These are phyloP conservation scores for Torulaspora gathmanii DNA, from an alignment of 805 yeast genomes.

Conservation along the genomic window DNA sequence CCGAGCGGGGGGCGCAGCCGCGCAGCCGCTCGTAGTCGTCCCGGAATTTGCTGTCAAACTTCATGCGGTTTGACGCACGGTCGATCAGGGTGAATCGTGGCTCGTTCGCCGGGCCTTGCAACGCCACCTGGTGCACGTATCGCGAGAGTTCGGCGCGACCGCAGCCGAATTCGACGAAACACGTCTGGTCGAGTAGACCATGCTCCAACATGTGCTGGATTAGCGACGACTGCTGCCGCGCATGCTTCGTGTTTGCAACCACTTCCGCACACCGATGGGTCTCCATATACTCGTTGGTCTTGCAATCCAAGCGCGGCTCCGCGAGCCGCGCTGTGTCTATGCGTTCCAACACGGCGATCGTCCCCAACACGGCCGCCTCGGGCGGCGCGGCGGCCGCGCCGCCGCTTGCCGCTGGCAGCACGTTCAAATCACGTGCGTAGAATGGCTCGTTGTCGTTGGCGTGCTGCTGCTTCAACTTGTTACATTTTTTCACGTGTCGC, in stretches of 20 bases:
- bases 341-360: slow-evolving; percentile 37
- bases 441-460: slow-evolving; percentile 42
- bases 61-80: slow-evolving; percentile 71
- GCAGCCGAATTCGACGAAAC: slow-evolving; percentile 79
- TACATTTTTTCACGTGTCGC: slow-evolving; percentile 60
- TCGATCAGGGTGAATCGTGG: slow-evolving; percentile 60
- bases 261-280: slow-evolving; percentile 43
- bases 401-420: background rate
- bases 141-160: slow-evolving; percentile 83
- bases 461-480: slow-evolving; percentile 38
- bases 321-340: slow-evolving; percentile 38
- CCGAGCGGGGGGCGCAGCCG: slow-evolving; percentile 27
- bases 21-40: slow-evolving; percentile 41
- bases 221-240: slow-evolving; percentile 74
- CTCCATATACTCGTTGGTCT: slow-evolving; percentile 30
- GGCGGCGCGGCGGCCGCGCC: slow-evolving; percentile 2
- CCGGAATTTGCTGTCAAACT: slow-evolving; percentile 63
- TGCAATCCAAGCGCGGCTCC: slow-evolving; percentile 28
- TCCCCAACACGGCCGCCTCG: slow-evolving; percentile 19
- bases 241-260: slow-evolving; percentile 63
- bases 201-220: slow-evolving; percentile 56
- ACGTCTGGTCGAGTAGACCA: slow-evolving; percentile 16
- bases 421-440: slow-evolving; percentile 48
- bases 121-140: slow-evolving; percentile 41
- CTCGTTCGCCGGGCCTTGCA: slow-evolving; percentile 1